Base-by-base conservation (phyloP, 805 yeast genomes). In the Pichia nanzhaoensis region DNA sequence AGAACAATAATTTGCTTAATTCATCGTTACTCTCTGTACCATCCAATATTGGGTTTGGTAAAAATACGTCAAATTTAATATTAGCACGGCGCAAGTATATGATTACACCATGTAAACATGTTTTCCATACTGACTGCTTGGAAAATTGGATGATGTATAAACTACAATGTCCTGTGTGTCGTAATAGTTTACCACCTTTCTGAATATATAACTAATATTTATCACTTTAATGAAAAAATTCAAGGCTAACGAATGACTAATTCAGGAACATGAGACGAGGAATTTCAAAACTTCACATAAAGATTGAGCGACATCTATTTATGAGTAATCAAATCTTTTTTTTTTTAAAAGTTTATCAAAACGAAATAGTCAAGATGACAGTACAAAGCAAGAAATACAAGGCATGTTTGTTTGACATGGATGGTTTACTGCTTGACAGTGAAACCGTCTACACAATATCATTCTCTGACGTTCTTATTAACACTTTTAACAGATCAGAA, bases 61-160 rank as follows among this genome's bases (percentile, higher is more conserved):
- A 46, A 21, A 30, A 51, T 37, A 54, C 61, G 2, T 44, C 53
- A 4, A 56, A 50, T 35, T 35, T 64, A 33, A 46, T 63, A n/a
- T n/a, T n/a, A 37, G 58, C 61, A 39, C 58, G 65, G 50, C 68
- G 77, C 52, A 64, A 68, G 12, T 83, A 81, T 56, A 83, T 85
- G 93, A 77, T 88, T 3, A 87, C 98, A 0, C 97, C 97, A 2
- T 90, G 98, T 63, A 72, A 80, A 35, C 98, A 90, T 61, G 78
- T 88, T 9, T 91, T 89, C 74, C 97, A 90, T 59, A 75, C 87
- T 2, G 80, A 76, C n/a, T 90, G 98, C 65, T 67, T 91, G 51
- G 95, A 86, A 58, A 78, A 75, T 50, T 91, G 97, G 97, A 88
- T 91, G 96, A 77, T 81, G 60, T 84, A 87, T 60, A 86, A 89